phyloP scores from a whole-genome alignment of 192 early-diverging fungal species.

The Linnemannia exigua region DNA sequence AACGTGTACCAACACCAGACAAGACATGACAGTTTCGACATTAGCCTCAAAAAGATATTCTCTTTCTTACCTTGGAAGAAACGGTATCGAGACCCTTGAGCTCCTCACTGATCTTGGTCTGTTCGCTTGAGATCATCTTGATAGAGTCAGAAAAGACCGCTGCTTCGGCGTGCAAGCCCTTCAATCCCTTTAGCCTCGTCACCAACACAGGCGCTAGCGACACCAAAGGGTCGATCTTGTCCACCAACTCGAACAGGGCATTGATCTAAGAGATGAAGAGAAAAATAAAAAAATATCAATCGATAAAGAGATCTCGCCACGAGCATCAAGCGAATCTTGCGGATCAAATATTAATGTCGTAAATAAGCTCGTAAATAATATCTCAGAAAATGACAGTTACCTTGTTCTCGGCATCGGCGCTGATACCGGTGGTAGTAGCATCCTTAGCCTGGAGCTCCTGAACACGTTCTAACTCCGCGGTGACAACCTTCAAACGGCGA shows the following conservation, averaged over 20 bases:
- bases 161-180: conserved; percentile 86
- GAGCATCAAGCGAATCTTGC: no score
- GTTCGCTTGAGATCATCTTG: conserved; percentile 78
- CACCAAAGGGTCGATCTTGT: conserved; percentile 84
- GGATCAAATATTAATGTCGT: not conserved
- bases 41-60: not conserved
- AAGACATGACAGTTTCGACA: not conserved
- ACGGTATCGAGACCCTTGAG: conserved; percentile 74
- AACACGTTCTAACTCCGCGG: conserved; percentile 76
- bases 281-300: not conserved
- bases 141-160: conserved; percentile 82
- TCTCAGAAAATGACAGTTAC: conserved; percentile 6
- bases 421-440: conserved; percentile 57
- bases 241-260: conserved; percentile 76
- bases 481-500: conserved; percentile 72
- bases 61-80: conserved; percentile 59
- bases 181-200: conserved; percentile 81
- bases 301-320: no score
- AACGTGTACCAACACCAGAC: not conserved
- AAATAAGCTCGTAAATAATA: not conserved
- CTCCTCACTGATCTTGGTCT: conserved; percentile 76
- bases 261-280: conserved; percentile 64
- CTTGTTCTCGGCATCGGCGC: conserved; percentile 59
- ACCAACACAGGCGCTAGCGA: conserved; percentile 85
- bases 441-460: conserved; percentile 73